Conservation (phyloP, 2,329 filamentous ascomycete genomes). For the Neofusicoccum umdonicola region DNA sequence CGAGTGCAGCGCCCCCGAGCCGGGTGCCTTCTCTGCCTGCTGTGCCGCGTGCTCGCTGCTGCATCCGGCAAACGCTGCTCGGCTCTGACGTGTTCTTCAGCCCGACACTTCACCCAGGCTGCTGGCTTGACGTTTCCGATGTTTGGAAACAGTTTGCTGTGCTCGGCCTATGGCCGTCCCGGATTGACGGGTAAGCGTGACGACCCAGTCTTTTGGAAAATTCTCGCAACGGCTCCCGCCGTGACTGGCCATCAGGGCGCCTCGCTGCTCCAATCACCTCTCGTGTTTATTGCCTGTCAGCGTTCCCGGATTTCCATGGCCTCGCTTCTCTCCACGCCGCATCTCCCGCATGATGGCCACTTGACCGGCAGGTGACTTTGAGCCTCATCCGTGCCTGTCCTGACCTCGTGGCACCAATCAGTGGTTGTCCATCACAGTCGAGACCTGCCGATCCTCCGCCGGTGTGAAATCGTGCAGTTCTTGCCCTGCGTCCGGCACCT, state of each 20-base stretch:
- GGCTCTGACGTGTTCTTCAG: not conserved
- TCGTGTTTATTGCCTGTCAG: not conserved
- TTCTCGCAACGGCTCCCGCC: not conserved
- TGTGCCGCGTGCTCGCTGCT: not conserved
- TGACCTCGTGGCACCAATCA: conserved; percentile 6
- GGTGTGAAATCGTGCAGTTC: not conserved
- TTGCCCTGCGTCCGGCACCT: no score
- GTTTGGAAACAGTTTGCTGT: not conserved
- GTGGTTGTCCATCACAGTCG: not conserved
- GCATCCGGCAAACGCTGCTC: not conserved
- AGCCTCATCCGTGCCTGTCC: conserved; percentile 6
- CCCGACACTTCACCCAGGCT: not conserved
- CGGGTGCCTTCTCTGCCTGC: no score
- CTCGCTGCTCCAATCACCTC: not conserved
- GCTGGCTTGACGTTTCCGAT: not conserved
- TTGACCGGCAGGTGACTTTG: not conserved
- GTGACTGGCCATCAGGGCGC: not conserved
- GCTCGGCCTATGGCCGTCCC: conserved; percentile 5
- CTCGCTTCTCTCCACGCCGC: not conserved
- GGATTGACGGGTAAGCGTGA: conserved; percentile 10
- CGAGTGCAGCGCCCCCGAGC: no score
- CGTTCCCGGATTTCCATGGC: not conserved
- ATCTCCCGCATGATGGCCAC: not conserved
- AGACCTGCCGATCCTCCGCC: not conserved
- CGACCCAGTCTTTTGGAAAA: conserved; percentile 1